phyloP scores from a whole-genome alignment of 331 rosid species.

The Stylosanthes scabra region DNA sequence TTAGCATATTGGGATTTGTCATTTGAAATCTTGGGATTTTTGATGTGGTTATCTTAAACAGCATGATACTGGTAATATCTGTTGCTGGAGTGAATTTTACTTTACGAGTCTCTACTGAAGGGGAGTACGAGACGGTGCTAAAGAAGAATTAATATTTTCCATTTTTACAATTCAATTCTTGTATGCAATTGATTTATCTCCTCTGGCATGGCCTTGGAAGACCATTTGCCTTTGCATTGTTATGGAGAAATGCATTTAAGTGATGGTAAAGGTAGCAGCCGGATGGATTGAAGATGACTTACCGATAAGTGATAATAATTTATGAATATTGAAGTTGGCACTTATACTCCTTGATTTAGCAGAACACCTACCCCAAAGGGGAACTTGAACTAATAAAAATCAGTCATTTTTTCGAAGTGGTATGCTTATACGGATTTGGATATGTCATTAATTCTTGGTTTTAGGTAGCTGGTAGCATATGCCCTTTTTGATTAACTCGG shows the following conservation, averaged over 20 bases:
- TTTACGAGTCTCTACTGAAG: conserved; percentile 25
- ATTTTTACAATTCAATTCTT: conserved; percentile 13
- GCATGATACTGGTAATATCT: conserved; percentile 37
- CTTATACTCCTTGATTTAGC: conserved; percentile 17
- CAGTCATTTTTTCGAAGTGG: conserved; percentile 21
- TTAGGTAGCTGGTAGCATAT: no score
- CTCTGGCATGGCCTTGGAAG: conserved; percentile 19
- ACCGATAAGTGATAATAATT: background rate
- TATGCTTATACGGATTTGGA: conserved; percentile 10
- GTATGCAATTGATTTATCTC: conserved; percentile 18
- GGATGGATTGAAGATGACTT: conserved; percentile 24
- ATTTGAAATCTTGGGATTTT: conserved; percentile 12
- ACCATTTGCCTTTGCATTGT: conserved; percentile 33
- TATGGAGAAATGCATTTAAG: conserved; percentile 23
- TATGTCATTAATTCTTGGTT: background rate
- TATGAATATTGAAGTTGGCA: conserved; percentile 39
- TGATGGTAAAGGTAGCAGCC: conserved; percentile 21
- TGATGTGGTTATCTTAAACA: conserved; percentile 29
- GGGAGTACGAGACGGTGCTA: conserved; percentile 36
- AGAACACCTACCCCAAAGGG: background rate
- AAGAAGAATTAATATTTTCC: conserved; percentile 41
- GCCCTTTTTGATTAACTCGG: background rate
- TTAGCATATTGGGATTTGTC: conserved; percentile 36
- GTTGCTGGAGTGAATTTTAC: conserved; percentile 30
- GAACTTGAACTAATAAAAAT: conserved; percentile 5